Percentiles rank a stretch among this genome's conserved stretches.
Evolutionary conservation across 2,329 filamentous ascomycete genomes (phyloP).

Genomic region (Colletotrichum liriopes): DNA sequence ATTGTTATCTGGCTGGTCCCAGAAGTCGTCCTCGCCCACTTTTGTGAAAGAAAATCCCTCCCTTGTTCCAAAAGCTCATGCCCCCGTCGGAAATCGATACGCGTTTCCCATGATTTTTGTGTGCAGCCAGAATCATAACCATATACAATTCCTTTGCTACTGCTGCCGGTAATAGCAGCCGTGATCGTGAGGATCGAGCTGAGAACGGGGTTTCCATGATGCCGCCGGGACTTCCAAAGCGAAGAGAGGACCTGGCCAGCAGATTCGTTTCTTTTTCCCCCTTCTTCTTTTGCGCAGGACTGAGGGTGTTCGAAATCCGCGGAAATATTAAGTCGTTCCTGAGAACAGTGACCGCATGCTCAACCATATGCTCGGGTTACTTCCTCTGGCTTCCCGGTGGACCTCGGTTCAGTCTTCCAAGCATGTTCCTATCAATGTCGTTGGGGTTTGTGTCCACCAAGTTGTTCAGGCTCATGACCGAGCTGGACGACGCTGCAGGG

Average conservation of each 20-base stretch:
- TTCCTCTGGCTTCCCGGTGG: slow-evolving; percentile 35
- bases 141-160: slow-evolving; percentile 10
- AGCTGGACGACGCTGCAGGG: slow-evolving; percentile 48
- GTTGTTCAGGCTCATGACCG: slow-evolving; percentile 69
- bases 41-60: slow-evolving; percentile 12
- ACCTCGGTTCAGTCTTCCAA: slow-evolving; percentile 64
- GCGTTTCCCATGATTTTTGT: slow-evolving; percentile 21
- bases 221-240: slow-evolving; percentile 1
- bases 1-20: slow-evolving; percentile 7
- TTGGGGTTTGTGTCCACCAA: slow-evolving; percentile 61
- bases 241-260: slow-evolving; percentile 42
- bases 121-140: slow-evolving; percentile 17
- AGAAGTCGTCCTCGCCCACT: not conserved
- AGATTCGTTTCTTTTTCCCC: slow-evolving; percentile 23
- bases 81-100: slow-evolving; percentile 14
- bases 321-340: not conserved
- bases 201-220: slow-evolving; percentile 12
- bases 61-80: slow-evolving; percentile 24
- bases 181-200: slow-evolving; percentile 7
- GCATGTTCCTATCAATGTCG: slow-evolving; percentile 71
- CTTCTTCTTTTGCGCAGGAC: slow-evolving; percentile 19
- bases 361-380: slow-evolving; percentile 8
- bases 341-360: slow-evolving; percentile 5
- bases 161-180: not conserved
- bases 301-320: not conserved